These are phyloP conservation scores for Penicillium sp. DNA, from an alignment of 2,329 filamentous ascomycete genomes.

Conservation along the genomic window DNA sequence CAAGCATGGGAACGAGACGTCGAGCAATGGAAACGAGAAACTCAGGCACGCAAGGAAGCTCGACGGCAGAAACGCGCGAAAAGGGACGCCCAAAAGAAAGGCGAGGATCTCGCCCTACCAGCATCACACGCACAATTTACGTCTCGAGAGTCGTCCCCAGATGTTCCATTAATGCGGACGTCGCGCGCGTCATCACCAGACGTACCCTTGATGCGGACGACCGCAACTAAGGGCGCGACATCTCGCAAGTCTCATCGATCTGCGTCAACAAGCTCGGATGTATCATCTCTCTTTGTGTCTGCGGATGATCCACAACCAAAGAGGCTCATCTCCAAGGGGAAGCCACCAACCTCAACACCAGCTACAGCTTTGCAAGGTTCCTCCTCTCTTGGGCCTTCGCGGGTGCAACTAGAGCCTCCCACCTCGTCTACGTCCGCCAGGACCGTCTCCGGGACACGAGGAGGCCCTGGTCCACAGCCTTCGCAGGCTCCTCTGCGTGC, in stretches of 20 bases:
- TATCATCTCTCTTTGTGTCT: slow-evolving; percentile 23
- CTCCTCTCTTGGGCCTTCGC: background rate
- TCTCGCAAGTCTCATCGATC: background rate
- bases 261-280: background rate
- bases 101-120: background rate
- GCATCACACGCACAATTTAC: background rate
- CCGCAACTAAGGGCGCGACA: background rate
- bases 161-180: background rate
- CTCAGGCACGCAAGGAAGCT: slow-evolving; percentile 31
- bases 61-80: slow-evolving; percentile 1
- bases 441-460: background rate
- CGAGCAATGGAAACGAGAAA: slow-evolving; percentile 22
- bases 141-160: background rate
- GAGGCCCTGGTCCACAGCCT: background rate
- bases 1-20: slow-evolving; percentile 31
- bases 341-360: background rate
- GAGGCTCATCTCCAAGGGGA: background rate
- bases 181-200: background rate
- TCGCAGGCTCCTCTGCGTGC: background rate
- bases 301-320: background rate
- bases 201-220: background rate
- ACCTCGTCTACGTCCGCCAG: background rate
- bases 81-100: background rate
- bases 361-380: background rate
- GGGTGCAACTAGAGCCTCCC: background rate